phyloP scores from a whole-genome alignment of 169 alveolate genomes.

The Perkinsus marinus region DNA sequence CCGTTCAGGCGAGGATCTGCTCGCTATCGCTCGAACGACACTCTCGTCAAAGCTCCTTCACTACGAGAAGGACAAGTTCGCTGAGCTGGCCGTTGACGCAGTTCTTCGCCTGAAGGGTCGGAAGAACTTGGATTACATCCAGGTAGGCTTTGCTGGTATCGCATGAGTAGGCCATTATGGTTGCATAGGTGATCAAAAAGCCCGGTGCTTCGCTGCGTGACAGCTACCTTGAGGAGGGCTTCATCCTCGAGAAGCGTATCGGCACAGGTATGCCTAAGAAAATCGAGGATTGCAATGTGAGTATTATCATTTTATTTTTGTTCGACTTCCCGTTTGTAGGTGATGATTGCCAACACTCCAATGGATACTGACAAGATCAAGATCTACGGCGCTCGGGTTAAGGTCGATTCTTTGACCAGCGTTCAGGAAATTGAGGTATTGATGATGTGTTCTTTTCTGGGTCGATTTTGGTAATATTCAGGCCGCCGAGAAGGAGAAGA shows the following conservation, averaged over 20 bases:
- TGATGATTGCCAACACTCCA: constrained; percentile 94
- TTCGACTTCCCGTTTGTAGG: constrained; percentile 30
- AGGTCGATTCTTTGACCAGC: constrained; percentile 89
- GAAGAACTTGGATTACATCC: constrained; percentile 33
- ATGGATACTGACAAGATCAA: constrained; percentile 99
- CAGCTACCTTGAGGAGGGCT: constrained; percentile 96
- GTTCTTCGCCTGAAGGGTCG: constrained; percentile 80
- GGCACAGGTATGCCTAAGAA: constrained; percentile 85
- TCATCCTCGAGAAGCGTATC: constrained; percentile 88
- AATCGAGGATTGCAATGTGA: constrained; percentile 50
- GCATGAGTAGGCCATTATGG: constrained; percentile 44
- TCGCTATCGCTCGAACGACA: constrained; percentile 93
- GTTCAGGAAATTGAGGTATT: constrained; percentile 81
- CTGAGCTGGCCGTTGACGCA: constrained; percentile 93
- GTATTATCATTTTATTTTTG: not conserved
- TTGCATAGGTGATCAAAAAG: constrained; percentile 83
- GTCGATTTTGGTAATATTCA: constrained; percentile 3
- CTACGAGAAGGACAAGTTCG: constrained; percentile 82
- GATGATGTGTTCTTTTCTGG: not conserved
- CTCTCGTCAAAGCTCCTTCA: constrained; percentile 88
- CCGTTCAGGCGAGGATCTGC: constrained; percentile 68
- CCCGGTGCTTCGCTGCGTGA: constrained; percentile 94
- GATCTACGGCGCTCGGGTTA: constrained; percentile 96
- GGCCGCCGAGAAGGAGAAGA: constrained; percentile 90
- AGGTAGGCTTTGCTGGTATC: constrained; percentile 23